Conservation (phyloP, 2,329 filamentous ascomycete species). For the Gremmenia infestans region DNA sequence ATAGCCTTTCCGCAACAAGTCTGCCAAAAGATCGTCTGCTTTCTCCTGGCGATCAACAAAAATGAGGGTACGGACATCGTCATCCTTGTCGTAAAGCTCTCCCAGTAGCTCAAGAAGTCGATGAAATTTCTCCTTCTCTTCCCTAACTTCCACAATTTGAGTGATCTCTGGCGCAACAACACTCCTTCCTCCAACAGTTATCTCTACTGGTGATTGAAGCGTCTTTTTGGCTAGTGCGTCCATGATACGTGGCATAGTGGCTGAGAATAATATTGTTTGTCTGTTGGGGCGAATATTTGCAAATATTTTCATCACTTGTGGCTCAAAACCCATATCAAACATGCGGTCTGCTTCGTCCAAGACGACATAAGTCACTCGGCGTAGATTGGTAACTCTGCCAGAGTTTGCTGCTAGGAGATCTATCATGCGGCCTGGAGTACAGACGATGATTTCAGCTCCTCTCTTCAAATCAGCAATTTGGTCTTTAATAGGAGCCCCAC, state of each 20-base stretch:
- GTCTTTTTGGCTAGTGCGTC: constrained; percentile 87
- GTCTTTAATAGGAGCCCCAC: constrained; percentile 92
- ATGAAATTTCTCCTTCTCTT: constrained; percentile 77
- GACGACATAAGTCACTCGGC: constrained; percentile 86
- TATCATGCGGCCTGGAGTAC: constrained; percentile 91
- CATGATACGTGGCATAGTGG: constrained; percentile 92
- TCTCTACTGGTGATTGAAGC: constrained; percentile 79
- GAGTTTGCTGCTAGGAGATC: constrained; percentile 90
- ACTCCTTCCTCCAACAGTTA: constrained; percentile 83
- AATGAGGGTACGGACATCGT: constrained; percentile 83
- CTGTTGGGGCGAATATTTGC: constrained; percentile 85
- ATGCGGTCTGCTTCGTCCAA: constrained; percentile 97
- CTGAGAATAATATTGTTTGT: constrained; percentile 93
- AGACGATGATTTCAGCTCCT: constrained; percentile 90
- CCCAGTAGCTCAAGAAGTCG: constrained; percentile 83
- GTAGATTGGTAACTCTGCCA: constrained; percentile 88
- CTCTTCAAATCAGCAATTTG: constrained; percentile 96
- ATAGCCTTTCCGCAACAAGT: constrained; percentile 78
- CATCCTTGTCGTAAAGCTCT: constrained; percentile 78
- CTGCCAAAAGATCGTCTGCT: constrained; percentile 72
- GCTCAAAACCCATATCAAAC: constrained; percentile 99
- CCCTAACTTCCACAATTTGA: constrained; percentile 83
- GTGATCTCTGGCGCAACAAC: constrained; percentile 89
- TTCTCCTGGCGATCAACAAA: constrained; percentile 93
- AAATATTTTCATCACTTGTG: constrained; percentile 95